Percentiles rank a stretch among this genome's conserved stretches.
phyloP scores from a whole-genome alignment of 768 basidiomycete genomes.

The Calocera cornea region DNA sequence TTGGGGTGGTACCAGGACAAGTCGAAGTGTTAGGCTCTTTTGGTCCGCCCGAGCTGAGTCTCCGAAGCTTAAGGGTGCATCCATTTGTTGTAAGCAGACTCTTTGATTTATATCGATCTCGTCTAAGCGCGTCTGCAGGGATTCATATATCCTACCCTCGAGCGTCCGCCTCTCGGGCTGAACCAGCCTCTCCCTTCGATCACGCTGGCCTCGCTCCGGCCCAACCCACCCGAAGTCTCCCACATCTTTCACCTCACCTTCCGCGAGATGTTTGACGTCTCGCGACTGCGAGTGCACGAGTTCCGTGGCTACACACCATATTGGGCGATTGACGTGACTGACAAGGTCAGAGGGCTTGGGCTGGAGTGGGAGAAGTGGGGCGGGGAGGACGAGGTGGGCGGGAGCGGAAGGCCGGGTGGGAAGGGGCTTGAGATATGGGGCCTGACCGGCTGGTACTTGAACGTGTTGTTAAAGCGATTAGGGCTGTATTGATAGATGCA shows the following conservation, averaged over 20 bases:
- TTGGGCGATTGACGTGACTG: constrained; percentile 54
- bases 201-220: constrained; percentile 38
- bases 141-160: constrained; percentile 8
- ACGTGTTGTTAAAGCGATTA: constrained; percentile 44
- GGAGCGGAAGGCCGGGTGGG: constrained; percentile 32
- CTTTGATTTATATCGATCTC: constrained; percentile 15
- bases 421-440: constrained; percentile 64
- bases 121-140: constrained; percentile 20
- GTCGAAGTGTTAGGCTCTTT: constrained; percentile 55
- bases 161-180: not conserved
- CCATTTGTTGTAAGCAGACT: constrained; percentile 54
- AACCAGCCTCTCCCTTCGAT: constrained; percentile 36
- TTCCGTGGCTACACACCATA: constrained; percentile 50
- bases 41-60: constrained; percentile 46
- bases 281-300: constrained; percentile 36
- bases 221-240: constrained; percentile 51
- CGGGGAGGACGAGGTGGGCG: constrained; percentile 25
- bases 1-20: constrained; percentile 45
- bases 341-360: constrained; percentile 28
- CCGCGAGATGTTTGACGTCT: constrained; percentile 33
- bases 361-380: constrained; percentile 17
- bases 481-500: constrained; percentile 7
- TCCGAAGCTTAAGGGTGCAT: constrained; percentile 52
- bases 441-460: constrained; percentile 71
- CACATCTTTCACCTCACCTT: constrained; percentile 60